A percentile compares a stretch with the other conserved stretches of the same genome.
These are phyloP conservation scores for Phoenix roebelenii DNA, from an alignment of 176 grass and related monocot genomes.

Conservation along the genomic window DNA sequence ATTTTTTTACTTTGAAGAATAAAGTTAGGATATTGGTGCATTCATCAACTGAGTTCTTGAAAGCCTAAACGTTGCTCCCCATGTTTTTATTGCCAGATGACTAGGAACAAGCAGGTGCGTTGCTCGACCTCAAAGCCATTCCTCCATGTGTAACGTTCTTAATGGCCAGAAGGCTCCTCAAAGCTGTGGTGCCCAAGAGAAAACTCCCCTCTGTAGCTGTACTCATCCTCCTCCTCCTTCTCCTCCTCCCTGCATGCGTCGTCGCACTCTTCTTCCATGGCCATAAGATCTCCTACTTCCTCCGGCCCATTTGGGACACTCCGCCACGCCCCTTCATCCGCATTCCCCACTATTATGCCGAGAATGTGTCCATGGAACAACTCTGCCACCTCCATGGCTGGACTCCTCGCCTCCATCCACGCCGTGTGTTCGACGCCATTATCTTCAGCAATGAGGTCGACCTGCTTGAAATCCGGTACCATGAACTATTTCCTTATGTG, in stretches of 20 bases:
- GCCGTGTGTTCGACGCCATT: slow-evolving; percentile 65
- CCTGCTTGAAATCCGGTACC: slow-evolving; percentile 74
- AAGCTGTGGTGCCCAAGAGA: slow-evolving; percentile 4
- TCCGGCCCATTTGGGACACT: slow-evolving; percentile 81
- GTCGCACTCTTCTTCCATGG: slow-evolving; percentile 9
- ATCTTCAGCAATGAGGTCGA: slow-evolving; percentile 93
- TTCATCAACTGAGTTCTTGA: no score
- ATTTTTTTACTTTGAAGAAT: no score
- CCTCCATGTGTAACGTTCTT: background rate
- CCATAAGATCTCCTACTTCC: slow-evolving; percentile 49
- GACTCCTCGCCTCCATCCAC: slow-evolving; percentile 45
- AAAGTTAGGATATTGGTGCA: no score
- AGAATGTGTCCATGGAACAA: slow-evolving; percentile 43
- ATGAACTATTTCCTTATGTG: slow-evolving; percentile 60
- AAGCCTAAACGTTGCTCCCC: no score
- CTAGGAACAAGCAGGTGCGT: no score
- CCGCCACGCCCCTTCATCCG: slow-evolving; percentile 61
- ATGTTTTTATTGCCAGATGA: no score
- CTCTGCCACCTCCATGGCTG: slow-evolving; percentile 79
- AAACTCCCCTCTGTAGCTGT: slow-evolving; percentile 23
- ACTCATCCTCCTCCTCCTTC: slow-evolving; percentile 33
- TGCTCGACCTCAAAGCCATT: no score
- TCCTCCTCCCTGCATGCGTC: slow-evolving; percentile 22
- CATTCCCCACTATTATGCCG: slow-evolving; percentile 77
- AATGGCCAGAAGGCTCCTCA: slow-evolving; percentile 32